A percentile compares a stretch with the other conserved stretches of the same genome.
These are phyloP conservation scores for Pseudozyma pruni DNA, from an alignment of 1,284 basidiomycete species.

Conservation along the genomic window DNA sequence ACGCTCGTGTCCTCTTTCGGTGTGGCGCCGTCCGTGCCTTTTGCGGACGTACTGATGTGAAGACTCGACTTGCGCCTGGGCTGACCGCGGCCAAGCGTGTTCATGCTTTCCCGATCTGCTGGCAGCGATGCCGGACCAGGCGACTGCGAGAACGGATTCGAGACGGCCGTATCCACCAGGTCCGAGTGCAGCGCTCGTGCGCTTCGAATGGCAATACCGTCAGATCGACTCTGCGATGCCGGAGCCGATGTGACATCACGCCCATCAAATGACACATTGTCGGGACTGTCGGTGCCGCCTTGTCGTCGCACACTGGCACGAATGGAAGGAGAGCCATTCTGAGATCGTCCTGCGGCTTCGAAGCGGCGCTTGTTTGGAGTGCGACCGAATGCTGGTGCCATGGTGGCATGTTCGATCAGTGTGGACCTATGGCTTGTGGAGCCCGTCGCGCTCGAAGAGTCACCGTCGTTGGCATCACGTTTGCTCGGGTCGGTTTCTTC, in stretches of 20 bases:
- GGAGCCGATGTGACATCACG: conserved; percentile 34
- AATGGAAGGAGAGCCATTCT: conserved; percentile 20
- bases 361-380: conserved; percentile 26
- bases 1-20: background rate
- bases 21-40: background rate
- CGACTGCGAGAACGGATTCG: conserved; percentile 52
- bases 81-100: conserved; percentile 23
- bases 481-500: conserved; percentile 16
- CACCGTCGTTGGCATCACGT: conserved; percentile 19
- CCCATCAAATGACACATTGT: conserved; percentile 10
- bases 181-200: conserved; percentile 21
- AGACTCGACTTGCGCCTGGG: conserved; percentile 37
- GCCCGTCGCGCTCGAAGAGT: conserved; percentile 27
- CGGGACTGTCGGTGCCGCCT: conserved; percentile 15
- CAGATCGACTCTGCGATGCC: conserved; percentile 40
- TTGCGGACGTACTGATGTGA: conserved; percentile 31
- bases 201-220: conserved; percentile 32
- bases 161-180: conserved; percentile 28
- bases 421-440: conserved; percentile 40
- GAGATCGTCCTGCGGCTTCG: conserved; percentile 13
- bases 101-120: conserved; percentile 24
- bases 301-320: conserved; percentile 13
- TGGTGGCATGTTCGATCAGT: conserved; percentile 41
- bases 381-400: conserved; percentile 44
- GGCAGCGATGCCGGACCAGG: conserved; percentile 45